Conservation (phyloP, 352 stramenopile species). For the Globisporangium okanoganense region DNA sequence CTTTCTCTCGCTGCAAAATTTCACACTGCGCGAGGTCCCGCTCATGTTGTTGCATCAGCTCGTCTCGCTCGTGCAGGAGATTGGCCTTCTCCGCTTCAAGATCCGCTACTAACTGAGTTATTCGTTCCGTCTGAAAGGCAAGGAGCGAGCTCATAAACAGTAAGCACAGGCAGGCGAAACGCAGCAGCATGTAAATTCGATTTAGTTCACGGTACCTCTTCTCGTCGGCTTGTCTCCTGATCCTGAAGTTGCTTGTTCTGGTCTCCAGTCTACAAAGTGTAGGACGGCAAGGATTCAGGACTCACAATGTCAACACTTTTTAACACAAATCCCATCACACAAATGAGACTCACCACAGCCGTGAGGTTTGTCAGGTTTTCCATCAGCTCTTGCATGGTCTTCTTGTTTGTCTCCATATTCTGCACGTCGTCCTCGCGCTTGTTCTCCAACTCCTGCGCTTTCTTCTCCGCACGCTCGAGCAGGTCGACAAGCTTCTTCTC, state of each 20-base stretch:
- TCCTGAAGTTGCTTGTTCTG: slow-evolving; percentile 68
- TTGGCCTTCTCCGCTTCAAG: slow-evolving; percentile 36
- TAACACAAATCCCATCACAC: neutral
- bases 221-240: slow-evolving; percentile 31
- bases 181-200: neutral
- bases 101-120: slow-evolving; percentile 26
- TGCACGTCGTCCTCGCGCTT: slow-evolving; percentile 18
- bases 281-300: neutral
- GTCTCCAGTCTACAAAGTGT: slow-evolving; percentile 36
- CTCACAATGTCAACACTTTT: neutral
- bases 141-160: neutral
- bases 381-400: slow-evolving; percentile 61
- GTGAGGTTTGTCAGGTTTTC: slow-evolving; percentile 67
- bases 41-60: slow-evolving; percentile 37
- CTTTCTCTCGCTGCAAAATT: slow-evolving; percentile 52
- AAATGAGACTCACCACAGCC: slow-evolving; percentile 25
- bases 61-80: slow-evolving; percentile 36
- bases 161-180: neutral
- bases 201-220: slow-evolving; percentile 32
- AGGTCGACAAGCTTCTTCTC: slow-evolving; percentile 30
- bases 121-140: slow-evolving; percentile 22
- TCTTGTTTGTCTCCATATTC: slow-evolving; percentile 42
- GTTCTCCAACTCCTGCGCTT: slow-evolving; percentile 27
- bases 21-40: slow-evolving; percentile 48
- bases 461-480: slow-evolving; percentile 16